These are phyloP conservation scores for Rehmannia glutinosa DNA, from an alignment of 257 asterid genomes.

Conservation along the genomic window DNA sequence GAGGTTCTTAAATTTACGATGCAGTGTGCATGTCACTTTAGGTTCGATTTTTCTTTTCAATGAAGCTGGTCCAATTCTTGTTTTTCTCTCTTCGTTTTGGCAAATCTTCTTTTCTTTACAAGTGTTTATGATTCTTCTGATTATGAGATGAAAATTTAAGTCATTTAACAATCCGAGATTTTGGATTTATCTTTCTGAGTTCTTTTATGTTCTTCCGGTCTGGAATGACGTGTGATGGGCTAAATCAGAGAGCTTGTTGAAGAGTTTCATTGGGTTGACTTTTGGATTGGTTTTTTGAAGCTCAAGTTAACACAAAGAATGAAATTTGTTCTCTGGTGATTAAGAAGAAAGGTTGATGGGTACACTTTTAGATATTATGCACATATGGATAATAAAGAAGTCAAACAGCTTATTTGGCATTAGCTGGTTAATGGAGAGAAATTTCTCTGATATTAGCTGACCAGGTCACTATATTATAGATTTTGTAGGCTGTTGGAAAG, in stretches of 20 bases:
- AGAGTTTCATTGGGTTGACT: not conserved
- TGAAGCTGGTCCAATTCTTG: not conserved
- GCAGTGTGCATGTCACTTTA: not conserved
- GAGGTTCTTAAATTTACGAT: not conserved
- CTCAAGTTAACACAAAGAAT: not conserved
- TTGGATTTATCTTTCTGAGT: not conserved
- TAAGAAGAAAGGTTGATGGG: not conserved
- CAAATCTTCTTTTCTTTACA: not conserved
- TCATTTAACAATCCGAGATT: not conserved
- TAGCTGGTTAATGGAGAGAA: not conserved
- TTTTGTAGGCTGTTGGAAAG: no score
- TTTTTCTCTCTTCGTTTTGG: not conserved
- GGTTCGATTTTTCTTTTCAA: conserved; percentile 15
- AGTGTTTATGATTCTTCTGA: not conserved
- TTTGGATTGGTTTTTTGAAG: not conserved
- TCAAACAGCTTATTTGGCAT: not conserved
- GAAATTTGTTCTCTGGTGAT: not conserved
- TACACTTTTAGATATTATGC: not conserved
- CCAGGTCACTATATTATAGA: no score
- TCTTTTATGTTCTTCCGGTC: not conserved
- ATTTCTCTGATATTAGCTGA: not conserved
- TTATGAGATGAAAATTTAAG: not conserved
- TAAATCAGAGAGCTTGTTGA: not conserved
- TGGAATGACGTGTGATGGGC: not conserved
- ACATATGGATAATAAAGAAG: not conserved